Percentiles rank a stretch among this genome's conserved stretches.
Conservation (phyloP, 805 yeast species). For the Sugiyamaella chiloensis region DNA sequence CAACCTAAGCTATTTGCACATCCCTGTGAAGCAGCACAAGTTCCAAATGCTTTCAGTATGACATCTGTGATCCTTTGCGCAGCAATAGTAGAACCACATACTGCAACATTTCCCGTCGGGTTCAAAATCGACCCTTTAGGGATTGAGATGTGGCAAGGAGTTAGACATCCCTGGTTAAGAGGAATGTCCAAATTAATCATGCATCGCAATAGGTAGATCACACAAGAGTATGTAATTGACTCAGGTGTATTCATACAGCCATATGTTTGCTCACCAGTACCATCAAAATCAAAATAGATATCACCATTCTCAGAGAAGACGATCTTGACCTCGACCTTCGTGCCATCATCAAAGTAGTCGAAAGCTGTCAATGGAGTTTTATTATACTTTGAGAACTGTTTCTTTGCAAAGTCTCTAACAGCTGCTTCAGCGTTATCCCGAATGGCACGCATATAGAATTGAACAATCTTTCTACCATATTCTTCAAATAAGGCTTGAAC, state of each 20-base stretch:
- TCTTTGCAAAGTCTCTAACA: conserved; percentile 53
- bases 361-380: conserved; percentile 20
- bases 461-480: conserved; percentile 55
- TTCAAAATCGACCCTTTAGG: conserved; percentile 63
- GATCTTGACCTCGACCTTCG: conserved; percentile 27
- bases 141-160: conserved; percentile 65
- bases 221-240: conserved; percentile 85
- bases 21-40: conserved; percentile 93
- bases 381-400: conserved; percentile 39
- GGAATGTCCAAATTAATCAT: conserved; percentile 85
- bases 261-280: conserved; percentile 78
- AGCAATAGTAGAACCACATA: conserved; percentile 91
- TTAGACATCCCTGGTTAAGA: conserved; percentile 84
- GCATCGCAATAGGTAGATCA: conserved; percentile 79
- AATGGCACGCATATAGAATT: conserved; percentile 74
- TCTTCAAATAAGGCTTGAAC: conserved; percentile 58
- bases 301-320: conserved; percentile 46
- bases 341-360: conserved; percentile 36
- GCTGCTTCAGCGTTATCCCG: conserved; percentile 73
- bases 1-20: conserved; percentile 91
- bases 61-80: conserved; percentile 91
- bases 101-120: conserved; percentile 83
- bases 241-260: conserved; percentile 90
- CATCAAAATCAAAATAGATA: conserved; percentile 79
- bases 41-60: conserved; percentile 76